Percentiles rank a stretch among this genome's conserved stretches.
Evolutionary conservation across 2,329 filamentous ascomycete species (phyloP).

Genomic region (Fusarium brachygibbosum): DNA sequence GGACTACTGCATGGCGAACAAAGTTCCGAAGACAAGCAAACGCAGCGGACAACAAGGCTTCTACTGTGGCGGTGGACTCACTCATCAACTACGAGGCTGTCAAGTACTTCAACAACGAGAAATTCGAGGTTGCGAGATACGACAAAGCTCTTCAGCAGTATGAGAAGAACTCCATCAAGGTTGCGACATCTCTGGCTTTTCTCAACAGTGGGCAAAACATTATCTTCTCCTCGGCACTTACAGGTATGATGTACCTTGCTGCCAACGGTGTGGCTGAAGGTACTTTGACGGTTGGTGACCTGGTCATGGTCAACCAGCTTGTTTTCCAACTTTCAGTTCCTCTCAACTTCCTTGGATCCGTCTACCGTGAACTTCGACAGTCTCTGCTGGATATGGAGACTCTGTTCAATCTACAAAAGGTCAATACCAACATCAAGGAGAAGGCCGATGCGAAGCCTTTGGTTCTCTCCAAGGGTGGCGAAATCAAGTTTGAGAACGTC

Average conservation of each 20-base stretch:
- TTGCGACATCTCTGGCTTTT: constrained; percentile 91
- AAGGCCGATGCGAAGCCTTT: constrained; percentile 80
- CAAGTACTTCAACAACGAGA: constrained; percentile 99
- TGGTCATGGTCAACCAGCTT: constrained; percentile 99
- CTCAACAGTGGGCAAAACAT: constrained; percentile 96
- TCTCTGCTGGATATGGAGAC: constrained; percentile 98
- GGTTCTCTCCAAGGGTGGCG: constrained; percentile 79
- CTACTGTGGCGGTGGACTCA: constrained; percentile 95
- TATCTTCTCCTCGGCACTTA: constrained; percentile 94
- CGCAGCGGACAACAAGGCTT: constrained; percentile 94
- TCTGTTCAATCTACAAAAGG: constrained; percentile 95
- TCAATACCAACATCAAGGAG: constrained; percentile 90
- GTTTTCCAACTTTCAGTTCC: constrained; percentile 98
- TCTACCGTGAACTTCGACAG: constrained; percentile 95
- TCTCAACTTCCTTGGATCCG: constrained; percentile 96
- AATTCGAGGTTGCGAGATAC: constrained; percentile 91
- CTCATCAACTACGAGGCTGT: constrained; percentile 99
- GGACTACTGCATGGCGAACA: constrained; percentile 96
- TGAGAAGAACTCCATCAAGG: constrained; percentile 95
- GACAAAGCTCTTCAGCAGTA: constrained; percentile 88
- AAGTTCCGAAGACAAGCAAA: constrained; percentile 97
- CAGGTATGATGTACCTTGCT: constrained; percentile 98
- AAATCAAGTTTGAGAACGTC: constrained; percentile 95
- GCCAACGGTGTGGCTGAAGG: constrained; percentile 89
- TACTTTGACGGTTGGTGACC: constrained; percentile 87